phyloP scores from a whole-genome alignment of 495 filamentous ascomycete genomes.

The Penicillium robsamsonii region DNA sequence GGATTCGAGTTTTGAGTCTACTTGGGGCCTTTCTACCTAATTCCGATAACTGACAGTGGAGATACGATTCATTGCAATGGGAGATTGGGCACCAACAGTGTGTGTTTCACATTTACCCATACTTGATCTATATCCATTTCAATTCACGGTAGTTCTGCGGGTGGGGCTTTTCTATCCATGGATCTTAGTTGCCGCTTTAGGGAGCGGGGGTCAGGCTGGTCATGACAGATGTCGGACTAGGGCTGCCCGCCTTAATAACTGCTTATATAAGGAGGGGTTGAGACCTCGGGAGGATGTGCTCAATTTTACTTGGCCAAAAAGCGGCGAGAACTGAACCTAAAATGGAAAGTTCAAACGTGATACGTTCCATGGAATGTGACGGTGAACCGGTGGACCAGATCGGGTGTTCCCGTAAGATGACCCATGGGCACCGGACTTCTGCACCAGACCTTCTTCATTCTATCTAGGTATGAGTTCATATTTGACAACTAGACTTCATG shows the following conservation, averaged over 20 bases:
- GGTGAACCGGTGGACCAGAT: conserved; percentile 2
- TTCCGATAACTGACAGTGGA: no score
- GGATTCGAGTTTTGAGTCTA: not conserved
- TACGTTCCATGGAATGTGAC: not conserved
- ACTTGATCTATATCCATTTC: conserved; percentile 1
- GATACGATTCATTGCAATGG: not conserved
- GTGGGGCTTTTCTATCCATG: conserved; percentile 4
- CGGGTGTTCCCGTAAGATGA: conserved; percentile 11
- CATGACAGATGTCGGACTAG: no score
- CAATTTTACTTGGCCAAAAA: not conserved
- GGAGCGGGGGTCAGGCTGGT: not conserved
- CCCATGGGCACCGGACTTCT: conserved; percentile 7
- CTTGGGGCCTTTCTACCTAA: not conserved
- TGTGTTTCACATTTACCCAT: not conserved
- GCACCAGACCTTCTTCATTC: not conserved
- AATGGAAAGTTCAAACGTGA: not conserved
- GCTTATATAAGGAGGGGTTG: no score
- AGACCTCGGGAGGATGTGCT: no score
- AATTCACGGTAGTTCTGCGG: not conserved
- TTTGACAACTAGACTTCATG: not conserved
- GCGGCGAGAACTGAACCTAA: not conserved
- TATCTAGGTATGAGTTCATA: not conserved
- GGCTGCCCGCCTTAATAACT: no score
- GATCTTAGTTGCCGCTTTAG: not conserved
- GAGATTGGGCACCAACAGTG: not conserved